Percentiles rank a stretch among this genome's conserved stretches.
These are phyloP conservation scores for Paraphoma chrysanthemicola DNA, from an alignment of 2,329 filamentous ascomycete species.

Conservation along the genomic window DNA sequence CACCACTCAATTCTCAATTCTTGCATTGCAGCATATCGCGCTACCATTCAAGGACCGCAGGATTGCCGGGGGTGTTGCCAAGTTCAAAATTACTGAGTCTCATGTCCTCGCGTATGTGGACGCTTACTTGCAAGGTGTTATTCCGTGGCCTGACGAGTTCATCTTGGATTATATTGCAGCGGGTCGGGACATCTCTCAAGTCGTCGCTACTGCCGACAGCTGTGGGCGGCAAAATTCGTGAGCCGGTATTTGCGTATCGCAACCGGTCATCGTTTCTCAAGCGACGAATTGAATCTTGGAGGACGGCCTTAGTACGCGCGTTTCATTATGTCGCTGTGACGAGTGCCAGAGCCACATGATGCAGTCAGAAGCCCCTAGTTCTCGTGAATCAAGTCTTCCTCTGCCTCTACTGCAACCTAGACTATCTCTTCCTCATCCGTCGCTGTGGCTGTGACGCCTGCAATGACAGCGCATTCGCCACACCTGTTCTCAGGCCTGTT, in stretches of 20 bases:
- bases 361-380: not conserved
- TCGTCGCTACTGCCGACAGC: not conserved
- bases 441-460: not conserved
- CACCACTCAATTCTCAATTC: not conserved
- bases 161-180: too few relatives aligned
- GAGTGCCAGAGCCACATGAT: not conserved
- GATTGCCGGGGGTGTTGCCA: too few relatives aligned
- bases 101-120: not conserved
- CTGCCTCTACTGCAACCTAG: not conserved
- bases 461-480: not conserved
- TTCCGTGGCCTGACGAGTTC: not conserved
- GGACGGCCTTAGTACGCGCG: not conserved
- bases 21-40: not conserved
- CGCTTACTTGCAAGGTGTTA: not conserved
- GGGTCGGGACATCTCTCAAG: too few relatives aligned
- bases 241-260: not conserved
- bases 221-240: not conserved
- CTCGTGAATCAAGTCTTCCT: not conserved
- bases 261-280: not conserved
- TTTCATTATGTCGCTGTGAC: not conserved
- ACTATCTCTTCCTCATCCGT: not conserved
- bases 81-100: too few relatives aligned
- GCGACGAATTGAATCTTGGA: not conserved
- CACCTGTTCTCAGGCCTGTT: not conserved
- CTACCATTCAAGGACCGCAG: too few relatives aligned